Evolutionary conservation across 2,329 filamentous ascomycete genomes (phyloP).

Genomic region (Diaporthe aspalathi): DNA sequence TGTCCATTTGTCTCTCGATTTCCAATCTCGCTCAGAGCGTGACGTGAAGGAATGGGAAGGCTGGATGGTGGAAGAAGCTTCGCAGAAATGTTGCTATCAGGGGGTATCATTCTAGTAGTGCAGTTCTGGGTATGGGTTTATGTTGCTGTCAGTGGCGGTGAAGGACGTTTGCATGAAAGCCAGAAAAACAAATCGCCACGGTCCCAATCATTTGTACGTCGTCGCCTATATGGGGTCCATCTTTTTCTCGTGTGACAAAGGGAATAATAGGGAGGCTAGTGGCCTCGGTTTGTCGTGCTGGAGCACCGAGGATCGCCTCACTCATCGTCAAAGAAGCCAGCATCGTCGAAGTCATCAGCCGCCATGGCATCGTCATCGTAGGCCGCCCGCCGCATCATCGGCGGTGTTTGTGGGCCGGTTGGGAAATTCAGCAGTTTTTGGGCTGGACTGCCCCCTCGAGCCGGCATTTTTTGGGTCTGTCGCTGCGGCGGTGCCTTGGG

Average conservation of each 20-base stretch:
- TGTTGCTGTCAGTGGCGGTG: constrained; percentile 13
- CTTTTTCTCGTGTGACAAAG: constrained; percentile 31
- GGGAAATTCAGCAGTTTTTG: constrained; percentile 50
- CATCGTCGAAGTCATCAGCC: constrained; percentile 69
- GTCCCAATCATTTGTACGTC: constrained; percentile 20
- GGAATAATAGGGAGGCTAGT: constrained; percentile 8
- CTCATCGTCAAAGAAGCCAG: constrained; percentile 58
- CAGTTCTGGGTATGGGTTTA: constrained; percentile 31
- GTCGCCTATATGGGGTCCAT: constrained; percentile 4
- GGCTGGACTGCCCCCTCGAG: constrained; percentile 55
- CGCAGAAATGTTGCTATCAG: constrained; percentile 32
- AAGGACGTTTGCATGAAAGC: constrained; percentile 15
- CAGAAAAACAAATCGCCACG: constrained; percentile 13
- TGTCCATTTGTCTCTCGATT: constrained; percentile 17
- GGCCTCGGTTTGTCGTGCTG: background rate
- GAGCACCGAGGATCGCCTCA: constrained; percentile 1
- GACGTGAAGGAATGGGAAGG: background rate
- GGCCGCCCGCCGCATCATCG: constrained; percentile 68
- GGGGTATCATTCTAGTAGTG: constrained; percentile 45
- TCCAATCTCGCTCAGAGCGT: background rate
- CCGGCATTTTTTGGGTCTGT: constrained; percentile 54
- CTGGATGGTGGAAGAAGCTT: constrained; percentile 28
- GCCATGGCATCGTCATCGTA: constrained; percentile 71
- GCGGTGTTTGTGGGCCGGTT: constrained; percentile 65
- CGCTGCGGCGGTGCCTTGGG: constrained; percentile 49